A percentile compares a stretch with the other conserved stretches of the same genome.
Evolutionary conservation across 2,329 filamentous ascomycete species (phyloP).

Genomic region (Neofusicoccum umdonicola): DNA sequence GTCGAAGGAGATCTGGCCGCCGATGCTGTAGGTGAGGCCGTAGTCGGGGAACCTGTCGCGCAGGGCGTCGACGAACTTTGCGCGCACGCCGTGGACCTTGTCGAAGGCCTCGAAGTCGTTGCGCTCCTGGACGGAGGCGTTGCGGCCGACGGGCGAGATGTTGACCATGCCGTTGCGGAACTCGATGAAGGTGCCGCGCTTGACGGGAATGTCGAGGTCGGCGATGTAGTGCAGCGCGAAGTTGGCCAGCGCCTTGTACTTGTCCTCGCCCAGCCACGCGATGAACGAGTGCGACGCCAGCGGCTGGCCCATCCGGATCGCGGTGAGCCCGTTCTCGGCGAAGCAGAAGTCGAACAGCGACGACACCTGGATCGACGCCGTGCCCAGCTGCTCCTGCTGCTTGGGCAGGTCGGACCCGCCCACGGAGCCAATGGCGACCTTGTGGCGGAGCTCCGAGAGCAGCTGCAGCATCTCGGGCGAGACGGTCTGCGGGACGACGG

Average conservation of each 20-base stretch:
- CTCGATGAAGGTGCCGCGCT: conserved; percentile 81
- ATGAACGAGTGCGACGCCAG: conserved; percentile 86
- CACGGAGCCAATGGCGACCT: conserved; percentile 86
- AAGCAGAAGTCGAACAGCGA: conserved; percentile 97
- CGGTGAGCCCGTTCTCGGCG: conserved; percentile 91
- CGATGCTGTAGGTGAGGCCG: conserved; percentile 90
- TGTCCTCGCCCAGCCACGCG: conserved; percentile 80
- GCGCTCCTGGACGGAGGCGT: conserved; percentile 77
- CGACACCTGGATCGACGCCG: conserved; percentile 65
- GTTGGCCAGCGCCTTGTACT: conserved; percentile 74
- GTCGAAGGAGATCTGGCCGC: conserved; percentile 97
- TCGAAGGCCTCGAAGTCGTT: conserved; percentile 81
- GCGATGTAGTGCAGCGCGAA: conserved; percentile 81
- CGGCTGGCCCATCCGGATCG: conserved; percentile 75
- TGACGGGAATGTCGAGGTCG: conserved; percentile 78
- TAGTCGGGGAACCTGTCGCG: conserved; percentile 79
- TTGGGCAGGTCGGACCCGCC: conserved; percentile 89
- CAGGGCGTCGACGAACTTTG: conserved; percentile 72
- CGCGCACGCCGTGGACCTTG: conserved; percentile 70
- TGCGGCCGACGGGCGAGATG: conserved; percentile 78
- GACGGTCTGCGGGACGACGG: conserved; percentile 52
- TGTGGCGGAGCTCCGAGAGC: conserved; percentile 77
- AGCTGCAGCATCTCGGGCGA: conserved; percentile 79
- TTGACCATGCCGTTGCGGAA: conserved; percentile 93
- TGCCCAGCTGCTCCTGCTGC: conserved; percentile 93